Percentiles rank a stretch among this genome's conserved stretches.
Evolutionary conservation across 352 stramenopile species (phyloP).

Genomic region (Salisapilia sapeloensis): DNA sequence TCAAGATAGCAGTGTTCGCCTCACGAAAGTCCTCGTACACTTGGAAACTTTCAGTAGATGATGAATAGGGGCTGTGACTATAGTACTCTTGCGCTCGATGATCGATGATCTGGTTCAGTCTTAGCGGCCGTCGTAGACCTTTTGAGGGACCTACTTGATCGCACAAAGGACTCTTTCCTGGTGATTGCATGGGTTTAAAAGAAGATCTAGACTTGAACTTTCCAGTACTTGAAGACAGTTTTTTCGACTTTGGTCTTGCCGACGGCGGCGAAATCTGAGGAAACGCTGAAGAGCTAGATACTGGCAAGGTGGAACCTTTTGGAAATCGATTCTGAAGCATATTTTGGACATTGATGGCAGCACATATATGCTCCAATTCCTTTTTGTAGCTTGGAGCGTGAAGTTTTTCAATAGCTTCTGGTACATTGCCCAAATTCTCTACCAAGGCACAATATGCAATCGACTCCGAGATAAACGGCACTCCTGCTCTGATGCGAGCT

Average conservation of each 20-base stretch:
- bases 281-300: slow-evolving; percentile 6
- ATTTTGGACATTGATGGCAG: slow-evolving; percentile 21
- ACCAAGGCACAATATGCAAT: slow-evolving; percentile 39
- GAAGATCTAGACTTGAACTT: too few relatives aligned
- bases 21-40: slow-evolving; percentile 33
- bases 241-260: neutral
- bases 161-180: too few relatives aligned
- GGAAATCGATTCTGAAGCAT: slow-evolving; percentile 9
- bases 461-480: slow-evolving; percentile 24
- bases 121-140: slow-evolving; percentile 2
- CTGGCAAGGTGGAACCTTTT: neutral
- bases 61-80: slow-evolving; percentile 1
- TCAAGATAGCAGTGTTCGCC: slow-evolving; percentile 17
- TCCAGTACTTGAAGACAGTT: too few relatives aligned
- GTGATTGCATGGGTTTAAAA: too few relatives aligned
- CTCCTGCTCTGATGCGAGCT: slow-evolving; percentile 14
- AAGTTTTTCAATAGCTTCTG: slow-evolving; percentile 29
- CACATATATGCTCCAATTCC: slow-evolving; percentile 38
- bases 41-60: slow-evolving; percentile 8
- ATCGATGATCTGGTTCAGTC: slow-evolving; percentile 21
- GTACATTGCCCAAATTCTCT: slow-evolving; percentile 26
- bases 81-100: too few relatives aligned
- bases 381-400: slow-evolving; percentile 30
- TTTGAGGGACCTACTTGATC: too few relatives aligned
- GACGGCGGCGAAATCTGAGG: slow-evolving; percentile 11